Evolutionary conservation across 2,329 filamentous ascomycete genomes (phyloP), one percentile per base, ranked within the genome.

Genomic region (Mycosphaerella arachidis): DNA sequence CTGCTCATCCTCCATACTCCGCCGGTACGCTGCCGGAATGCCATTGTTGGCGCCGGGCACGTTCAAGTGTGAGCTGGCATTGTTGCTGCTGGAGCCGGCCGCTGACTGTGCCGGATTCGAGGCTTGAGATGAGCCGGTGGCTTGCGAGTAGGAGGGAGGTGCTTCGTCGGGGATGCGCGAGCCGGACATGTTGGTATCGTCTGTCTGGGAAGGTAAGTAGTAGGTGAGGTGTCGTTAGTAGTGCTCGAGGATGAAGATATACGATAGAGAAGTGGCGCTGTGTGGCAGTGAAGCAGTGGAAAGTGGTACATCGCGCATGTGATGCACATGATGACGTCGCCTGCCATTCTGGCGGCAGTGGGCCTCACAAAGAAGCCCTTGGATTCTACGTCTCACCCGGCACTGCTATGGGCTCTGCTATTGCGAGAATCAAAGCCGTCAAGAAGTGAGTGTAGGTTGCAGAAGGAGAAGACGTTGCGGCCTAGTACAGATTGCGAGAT

Each of bases 1-100:
- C 8, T 75, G 71, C 66, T 85, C 82, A 65, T 86, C 84, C 74
- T 86, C 84, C 83, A 86, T 86, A 27, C 78, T 81, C n/a, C 83
- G 78, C 12, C 84, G 78, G 35, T 74, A 73, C 10, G 76, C 74
- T 1, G 78, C 74, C 0, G 83, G 81, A 46, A 86, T 85, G 56
- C 79, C 81, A 50, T 58, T 52, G 58, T 78, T 75, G 30, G 60
- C 56, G 30, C 69, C 65, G 4, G 69, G 69, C 10, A 71, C 63
- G 31, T 64, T 55, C 24, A 72, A 67, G 50, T 67, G 67, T 18
- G 62, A 58, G 51, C 33, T 52, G n/a, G 54, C 59, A 51, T 59
- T 59, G 51, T 60, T 48, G 52, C 51, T 57, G 29, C 50, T 55
- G 16, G 55, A 31, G 52, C 50, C 51, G 13, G 52, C 60, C n/a